phyloP scores from a whole-genome alignment of 441 rosid species.

The Viola pubescens region DNA sequence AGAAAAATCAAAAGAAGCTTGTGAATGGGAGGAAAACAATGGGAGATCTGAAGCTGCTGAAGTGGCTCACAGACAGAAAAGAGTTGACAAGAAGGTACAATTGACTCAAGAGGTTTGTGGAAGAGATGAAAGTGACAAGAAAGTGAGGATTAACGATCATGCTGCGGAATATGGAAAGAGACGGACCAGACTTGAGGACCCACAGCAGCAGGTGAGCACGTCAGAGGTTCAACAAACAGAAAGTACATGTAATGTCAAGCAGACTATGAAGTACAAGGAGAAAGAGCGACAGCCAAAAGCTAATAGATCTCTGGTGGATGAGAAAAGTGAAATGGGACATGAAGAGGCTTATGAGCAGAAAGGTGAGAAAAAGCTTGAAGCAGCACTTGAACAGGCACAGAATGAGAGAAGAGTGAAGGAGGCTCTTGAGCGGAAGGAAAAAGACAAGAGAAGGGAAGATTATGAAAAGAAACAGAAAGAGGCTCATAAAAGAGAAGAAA shows the following conservation, averaged over 20 bases:
- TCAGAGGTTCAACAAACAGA: constrained; percentile 27
- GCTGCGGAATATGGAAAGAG: constrained; percentile 25
- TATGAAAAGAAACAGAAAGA: constrained; percentile 30
- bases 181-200: constrained; percentile 20
- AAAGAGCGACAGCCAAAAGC: constrained; percentile 28
- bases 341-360: constrained; percentile 32
- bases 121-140: constrained; percentile 29
- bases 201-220: constrained; percentile 28
- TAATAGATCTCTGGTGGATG: constrained; percentile 24
- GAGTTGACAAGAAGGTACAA: constrained; percentile 23
- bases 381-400: constrained; percentile 30
- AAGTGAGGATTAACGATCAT: constrained; percentile 15
- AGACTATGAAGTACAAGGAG: constrained; percentile 24
- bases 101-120: constrained; percentile 23
- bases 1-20: constrained; percentile 16
- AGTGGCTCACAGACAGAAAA: constrained; percentile 25
- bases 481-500: constrained; percentile 31
- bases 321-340: constrained; percentile 27
- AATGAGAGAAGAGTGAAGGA: constrained; percentile 30
- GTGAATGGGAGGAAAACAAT: constrained; percentile 16
- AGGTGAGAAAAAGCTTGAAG: constrained; percentile 26
- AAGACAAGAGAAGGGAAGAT: constrained; percentile 29
- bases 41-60: constrained; percentile 25
- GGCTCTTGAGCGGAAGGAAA: constrained; percentile 29
- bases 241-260: constrained; percentile 24